A percentile compares a stretch with the other conserved stretches of the same genome.
Conservation (phyloP, 257 asterid species). For the Forsythia viridissima region DNA sequence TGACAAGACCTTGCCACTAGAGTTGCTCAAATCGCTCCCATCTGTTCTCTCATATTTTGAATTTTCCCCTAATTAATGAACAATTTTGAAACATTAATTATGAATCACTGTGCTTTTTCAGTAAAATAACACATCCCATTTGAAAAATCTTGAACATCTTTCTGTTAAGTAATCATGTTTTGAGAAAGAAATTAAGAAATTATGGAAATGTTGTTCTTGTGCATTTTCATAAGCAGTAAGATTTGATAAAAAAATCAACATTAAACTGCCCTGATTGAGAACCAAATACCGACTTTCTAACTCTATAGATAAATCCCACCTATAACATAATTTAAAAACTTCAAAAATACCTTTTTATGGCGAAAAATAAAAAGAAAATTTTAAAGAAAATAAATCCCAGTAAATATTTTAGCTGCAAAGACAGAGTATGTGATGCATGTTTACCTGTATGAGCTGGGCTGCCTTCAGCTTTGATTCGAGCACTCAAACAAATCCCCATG, state of each 20-base stretch:
- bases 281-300: too few species aligned
- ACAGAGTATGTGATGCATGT: too few species aligned
- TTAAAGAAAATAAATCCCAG: not conserved
- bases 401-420: too few species aligned
- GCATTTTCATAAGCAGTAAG: not conserved
- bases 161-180: not conserved
- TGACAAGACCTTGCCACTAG: conserved; percentile 15
- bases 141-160: not conserved
- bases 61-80: not conserved
- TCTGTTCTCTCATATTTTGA: not conserved
- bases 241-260: not conserved
- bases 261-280: not conserved
- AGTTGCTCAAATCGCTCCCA: not conserved
- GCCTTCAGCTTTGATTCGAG: conserved; percentile 40
- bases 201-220: not conserved
- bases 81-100: not conserved
- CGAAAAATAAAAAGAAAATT: not conserved
- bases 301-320: not conserved
- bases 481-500: conserved; percentile 48
- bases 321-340: not conserved
- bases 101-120: not conserved
- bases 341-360: not conserved
- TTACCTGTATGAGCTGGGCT: conserved; percentile 30
- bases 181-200: not conserved
- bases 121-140: not conserved